Base-by-base conservation (phyloP, 2,329 filamentous ascomycete species). In the Venturia nashicola region DNA sequence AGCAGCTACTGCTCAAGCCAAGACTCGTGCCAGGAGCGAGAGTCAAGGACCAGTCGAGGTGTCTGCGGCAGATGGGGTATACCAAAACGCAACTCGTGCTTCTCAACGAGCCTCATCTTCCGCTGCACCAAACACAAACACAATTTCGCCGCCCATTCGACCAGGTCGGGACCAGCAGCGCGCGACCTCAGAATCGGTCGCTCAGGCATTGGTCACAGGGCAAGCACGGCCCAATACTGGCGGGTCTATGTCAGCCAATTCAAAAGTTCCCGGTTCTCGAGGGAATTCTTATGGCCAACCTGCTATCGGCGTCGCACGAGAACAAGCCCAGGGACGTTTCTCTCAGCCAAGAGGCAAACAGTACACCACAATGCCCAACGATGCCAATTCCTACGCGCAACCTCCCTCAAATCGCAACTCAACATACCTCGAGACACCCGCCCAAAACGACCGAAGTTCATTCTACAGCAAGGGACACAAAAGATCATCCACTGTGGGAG, bases 321-420 rank as follows among this genome's bases (percentile, higher is more conserved):
- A 91, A 62, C 96, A 94, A 74, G 91, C 84, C 4, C 89, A 96
- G 73, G 93, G 91, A 67, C 89, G 89, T 67, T 91, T 97, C 70
- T 89, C 94, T 68, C 93, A 96, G 76, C 81, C 75, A 68, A 84
- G 82, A 73, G 78, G 81, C 67, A 84, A 87, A 70, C 85, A 84
- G 67, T 90, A 91, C 72, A 83, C 62, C 16, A 61, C 39, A 6
- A n/a, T 59, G 5, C 34, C 63, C 51, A 18, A n/a, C 18, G 59
- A 54, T 18, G 44, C 27, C 23, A 44, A 55, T 20, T 20, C 46
- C 16, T 60, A 54, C 16, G 32, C 36, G 32, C 39, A 40, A 23
- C 51, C 51, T 9, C 20, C 36, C n/a, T 43, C 42, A 27, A 36
- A 57, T 20, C 23, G 40, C 14, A 46, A 61, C n/a, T 36, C 27